Evolutionary conservation across 1,284 basidiomycete species (phyloP), one percentile per base, ranked within the genome.

Genomic region (Ganoderma sp.): DNA sequence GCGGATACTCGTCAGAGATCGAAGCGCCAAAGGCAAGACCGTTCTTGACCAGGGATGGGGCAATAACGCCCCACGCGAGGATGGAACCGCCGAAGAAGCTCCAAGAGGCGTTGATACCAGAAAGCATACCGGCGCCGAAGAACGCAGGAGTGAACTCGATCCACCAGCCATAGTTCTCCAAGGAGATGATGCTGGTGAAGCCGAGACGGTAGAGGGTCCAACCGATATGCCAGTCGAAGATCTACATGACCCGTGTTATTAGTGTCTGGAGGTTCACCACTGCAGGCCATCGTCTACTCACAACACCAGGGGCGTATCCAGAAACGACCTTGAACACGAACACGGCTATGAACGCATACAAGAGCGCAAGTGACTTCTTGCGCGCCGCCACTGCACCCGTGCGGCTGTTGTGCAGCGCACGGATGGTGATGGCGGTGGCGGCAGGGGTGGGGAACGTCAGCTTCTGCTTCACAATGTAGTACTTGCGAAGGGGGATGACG

Each of bases 161-260:
- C 68, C 75, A 81, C 85, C 86, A 87, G 42, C 79, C 87, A 73
- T 84, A 88, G 73, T 88, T 87, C 63, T 90, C 89, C 54, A 89
- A 77, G 22, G 80, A 78, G 69, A 91, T 87, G 72, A 88, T 88
- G 74, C 82, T 83, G 32, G 84, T 86, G 81, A 87, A 88, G 25
- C 89, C 90, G 65, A 90, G 77, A 61, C 83, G 80, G 78, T 86
- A 89, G 61, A 90, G 81, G 64, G 87, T 88, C 86, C 87, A 89
- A 68, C 87, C 87, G 67, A 90, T 85, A 75, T 90, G 89, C 89
- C 88, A 90, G 76, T 90, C 88, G 75, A 84, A 88, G 60, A 90
- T 76, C 83, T 84, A 66, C 10, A 56, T 32, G 34, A 14, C 14
- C 12, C 37, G 10, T 22, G n/a, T 17, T 15, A 54, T 17, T 17